phyloP scores from a whole-genome alignment of 257 asterid species.

The Schizonepeta tenuifolia region DNA sequence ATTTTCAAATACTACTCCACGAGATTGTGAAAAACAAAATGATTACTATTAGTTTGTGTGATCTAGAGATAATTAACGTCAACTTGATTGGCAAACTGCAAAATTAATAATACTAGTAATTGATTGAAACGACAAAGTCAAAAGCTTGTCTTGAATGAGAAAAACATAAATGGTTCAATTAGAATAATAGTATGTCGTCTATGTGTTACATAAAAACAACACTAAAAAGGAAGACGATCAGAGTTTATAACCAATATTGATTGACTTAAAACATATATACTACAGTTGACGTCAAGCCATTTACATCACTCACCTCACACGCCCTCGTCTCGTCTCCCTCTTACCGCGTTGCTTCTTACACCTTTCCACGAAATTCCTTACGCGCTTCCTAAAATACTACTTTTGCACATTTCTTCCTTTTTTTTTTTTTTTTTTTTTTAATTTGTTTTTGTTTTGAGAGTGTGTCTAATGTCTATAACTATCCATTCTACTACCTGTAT shows the following conservation, averaged over 20 bases:
- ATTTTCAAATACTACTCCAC: too few species aligned
- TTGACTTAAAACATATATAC: background rate
- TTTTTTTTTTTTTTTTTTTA: too few species aligned
- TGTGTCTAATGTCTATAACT: background rate
- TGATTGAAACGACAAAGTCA: background rate
- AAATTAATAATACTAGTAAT: too few species aligned
- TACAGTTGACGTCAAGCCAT: constrained; percentile 9
- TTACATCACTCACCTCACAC: background rate
- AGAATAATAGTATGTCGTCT: background rate
- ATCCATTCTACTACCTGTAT: background rate
- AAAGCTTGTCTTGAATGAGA: background rate
- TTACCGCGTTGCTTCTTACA: constrained; percentile 48
- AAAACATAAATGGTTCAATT: background rate
- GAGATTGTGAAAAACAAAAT: too few species aligned
- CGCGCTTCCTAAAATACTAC: constrained; percentile 4
- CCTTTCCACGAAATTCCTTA: constrained; percentile 54
- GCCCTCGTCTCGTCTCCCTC: background rate
- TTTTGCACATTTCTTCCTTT: background rate
- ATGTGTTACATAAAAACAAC: background rate
- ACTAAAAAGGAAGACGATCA: background rate
- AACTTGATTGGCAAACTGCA: too few species aligned
- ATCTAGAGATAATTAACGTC: too few species aligned
- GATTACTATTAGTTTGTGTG: too few species aligned
- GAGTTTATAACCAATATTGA: too few species aligned
- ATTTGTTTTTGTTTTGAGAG: too few species aligned